phyloP scores from a whole-genome alignment of 2,329 filamentous ascomycete genomes.

The Fusarium decemcellulare region DNA sequence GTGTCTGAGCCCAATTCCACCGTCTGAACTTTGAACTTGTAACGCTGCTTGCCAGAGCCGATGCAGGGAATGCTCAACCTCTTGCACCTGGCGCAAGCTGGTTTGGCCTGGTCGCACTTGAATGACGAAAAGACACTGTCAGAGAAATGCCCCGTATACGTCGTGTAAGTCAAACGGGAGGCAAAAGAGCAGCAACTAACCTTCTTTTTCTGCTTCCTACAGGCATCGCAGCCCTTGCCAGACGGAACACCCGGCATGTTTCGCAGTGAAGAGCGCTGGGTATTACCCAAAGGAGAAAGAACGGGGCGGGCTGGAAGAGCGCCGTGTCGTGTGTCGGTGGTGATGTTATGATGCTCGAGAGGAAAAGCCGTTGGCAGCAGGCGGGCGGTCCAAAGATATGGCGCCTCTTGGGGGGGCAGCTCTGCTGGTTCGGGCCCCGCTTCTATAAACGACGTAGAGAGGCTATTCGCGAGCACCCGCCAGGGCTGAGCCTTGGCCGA shows the following conservation, averaged over 20 bases:
- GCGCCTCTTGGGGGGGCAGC: background rate
- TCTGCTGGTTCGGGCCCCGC: slow-evolving; percentile 19
- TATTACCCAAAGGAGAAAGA: slow-evolving; percentile 39
- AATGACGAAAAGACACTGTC: background rate
- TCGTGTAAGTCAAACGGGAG: too few relatives aligned
- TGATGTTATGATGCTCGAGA: background rate
- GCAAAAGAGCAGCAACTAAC: slow-evolving; percentile 45
- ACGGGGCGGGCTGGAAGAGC: background rate
- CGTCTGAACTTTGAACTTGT: slow-evolving; percentile 61
- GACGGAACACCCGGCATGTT: slow-evolving; percentile 67
- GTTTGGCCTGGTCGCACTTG: slow-evolving; percentile 62
- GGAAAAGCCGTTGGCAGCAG: background rate
- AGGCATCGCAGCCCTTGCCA: slow-evolving; percentile 64
- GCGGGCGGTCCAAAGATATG: slow-evolving; percentile 19
- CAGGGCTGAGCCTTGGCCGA: slow-evolving; percentile 10
- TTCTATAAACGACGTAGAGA: slow-evolving; percentile 6
- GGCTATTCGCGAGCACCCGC: slow-evolving; percentile 13
- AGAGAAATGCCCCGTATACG: background rate
- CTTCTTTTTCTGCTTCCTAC: slow-evolving; percentile 68
- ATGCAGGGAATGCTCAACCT: slow-evolving; percentile 61
- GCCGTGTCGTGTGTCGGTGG: slow-evolving; percentile 2
- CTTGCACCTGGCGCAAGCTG: slow-evolving; percentile 61
- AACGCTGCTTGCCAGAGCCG: slow-evolving; percentile 62
- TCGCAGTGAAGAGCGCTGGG: slow-evolving; percentile 34
- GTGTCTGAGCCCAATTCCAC: slow-evolving; percentile 22